Evolutionary conservation across 2,329 filamentous ascomycete genomes (phyloP), one percentile per base, ranked within the genome.

Genomic region (Colletotrichum chlorophyti): DNA sequence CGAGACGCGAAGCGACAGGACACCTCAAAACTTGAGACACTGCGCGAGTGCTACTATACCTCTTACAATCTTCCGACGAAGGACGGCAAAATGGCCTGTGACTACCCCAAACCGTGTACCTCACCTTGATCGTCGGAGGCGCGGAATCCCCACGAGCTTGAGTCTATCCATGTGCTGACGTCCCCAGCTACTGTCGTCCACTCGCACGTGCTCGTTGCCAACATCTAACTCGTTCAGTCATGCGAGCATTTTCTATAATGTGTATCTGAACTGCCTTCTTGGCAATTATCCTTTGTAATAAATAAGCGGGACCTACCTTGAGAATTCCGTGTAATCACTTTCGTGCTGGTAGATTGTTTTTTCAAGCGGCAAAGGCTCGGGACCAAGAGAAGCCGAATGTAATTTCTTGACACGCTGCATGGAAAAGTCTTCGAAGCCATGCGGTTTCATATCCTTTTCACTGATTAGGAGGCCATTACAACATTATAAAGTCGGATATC

Each of bases 1-100:
- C 27, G 26, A 27, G 42, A 38, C 29, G n/a, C 19, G 23, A 32
- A 12, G 42, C 35, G 24, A 37, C 23, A 27, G 42, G 24, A 27
- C 17, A 54, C 43, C 26, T 47, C 42, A 47, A n/a, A 23, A 38
- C 27, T 59, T 37, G 50, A 55, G 55, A 59, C 50, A 19, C 31
- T 31, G 14, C 31, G 32, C 26, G 29, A 38, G 14, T 5, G 35
- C 41, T 11, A 23, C 23, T 35, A 24, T 43, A 27, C 42, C 50
- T 43, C 15, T 37, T 54, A 43, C 51, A 37, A 6, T 31, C 42
- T 48, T 59, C 29, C 31, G 55, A 55, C 26, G 55, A 42, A 19
- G 21, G 19, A 12, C n/a, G 15, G 32, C 14, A 15, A 40, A 40
- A 29, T 34, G 49, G 41, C 35, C 35, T 31, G 34, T 35, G 12